Evolutionary conservation across 371 early-diverging fungal genomes (phyloP), one percentile per base, ranked within the genome.

Genomic region (Mortierella sp.): DNA sequence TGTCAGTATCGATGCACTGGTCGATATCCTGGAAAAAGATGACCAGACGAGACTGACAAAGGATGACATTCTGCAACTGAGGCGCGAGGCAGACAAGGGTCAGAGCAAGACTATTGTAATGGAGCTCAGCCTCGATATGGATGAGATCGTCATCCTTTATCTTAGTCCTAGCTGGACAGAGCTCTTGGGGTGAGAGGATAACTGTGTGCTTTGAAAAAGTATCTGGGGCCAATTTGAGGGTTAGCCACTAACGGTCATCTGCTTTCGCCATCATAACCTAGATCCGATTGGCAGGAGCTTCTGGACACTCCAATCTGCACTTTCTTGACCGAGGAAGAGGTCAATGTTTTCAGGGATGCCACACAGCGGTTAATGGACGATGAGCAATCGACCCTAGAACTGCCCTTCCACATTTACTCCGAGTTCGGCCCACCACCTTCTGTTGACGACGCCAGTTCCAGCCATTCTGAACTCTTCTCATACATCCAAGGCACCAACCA

Each of bases 301-400:
- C 70, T 85, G 58, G 85, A 84, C 7, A 63, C 67, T 3, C 79
- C 81, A 14, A 84, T 89, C 14, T 80, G 84, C 0, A 72, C 81
- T 24, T 73, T 83, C 27, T 59, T 90, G 52, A 57, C 76, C 4
- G 59, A 69, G 3, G 83, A 86, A 18, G 90, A 91, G 54, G 64
- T 71, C 6, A 74, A 83, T 52, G 86, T 94, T 0, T 93, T 93
- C 58, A 80, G 76, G 18, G 82, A 83, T 6, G 95, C 95, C 0
- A 90, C 89, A 6, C 80, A 82, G 49, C 89, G 89, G 46, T 83
- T 93, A 24, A 70, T 90, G 6, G 79, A 84, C 0, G 93, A 94
- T 62, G 89, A 91, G 39, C 86, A 87, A 4, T 84, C 83, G 21
- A 92, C 95, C 0, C 84, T 93, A 4, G 96, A 96, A 71, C 86